Percentiles rank a stretch among this genome's conserved stretches.
These are phyloP conservation scores for Colletotrichum abscissum DNA, from an alignment of 2,329 filamentous ascomycete species.

Conservation along the genomic window DNA sequence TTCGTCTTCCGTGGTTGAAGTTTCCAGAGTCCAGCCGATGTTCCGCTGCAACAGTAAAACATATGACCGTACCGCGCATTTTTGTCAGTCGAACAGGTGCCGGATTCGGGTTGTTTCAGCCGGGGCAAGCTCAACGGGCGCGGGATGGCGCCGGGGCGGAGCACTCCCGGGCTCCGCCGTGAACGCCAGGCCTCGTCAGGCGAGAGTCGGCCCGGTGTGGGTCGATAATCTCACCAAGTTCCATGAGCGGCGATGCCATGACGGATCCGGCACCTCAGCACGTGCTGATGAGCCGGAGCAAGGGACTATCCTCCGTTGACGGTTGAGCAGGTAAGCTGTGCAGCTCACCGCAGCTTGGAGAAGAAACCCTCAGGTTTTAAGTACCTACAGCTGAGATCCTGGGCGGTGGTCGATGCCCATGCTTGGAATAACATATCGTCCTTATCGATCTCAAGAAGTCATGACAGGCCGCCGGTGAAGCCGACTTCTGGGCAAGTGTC, in stretches of 20 bases:
- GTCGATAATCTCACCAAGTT: not conserved
- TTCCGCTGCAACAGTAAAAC: not conserved
- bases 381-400: too few species aligned
- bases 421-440: not conserved
- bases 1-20: not conserved
- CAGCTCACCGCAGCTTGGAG: not conserved
- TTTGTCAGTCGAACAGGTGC: not conserved
- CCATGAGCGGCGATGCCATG: not conserved
- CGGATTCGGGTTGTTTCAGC: constrained; percentile 3
- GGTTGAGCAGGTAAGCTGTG: not conserved
- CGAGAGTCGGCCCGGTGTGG: constrained; percentile 7
- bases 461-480: not conserved
- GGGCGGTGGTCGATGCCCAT: not conserved
- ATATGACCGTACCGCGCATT: not conserved
- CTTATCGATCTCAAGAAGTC: not conserved
- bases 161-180: constrained; percentile 15
- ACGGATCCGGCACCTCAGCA: not conserved
- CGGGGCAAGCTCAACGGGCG: not conserved
- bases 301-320: not conserved
- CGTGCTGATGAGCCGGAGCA: not conserved
- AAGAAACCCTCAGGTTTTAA: not conserved
- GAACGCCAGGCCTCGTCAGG: not conserved
- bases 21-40: not conserved
- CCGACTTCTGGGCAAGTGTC: not conserved
- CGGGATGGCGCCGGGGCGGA: constrained; percentile 11